These are phyloP conservation scores for Trichoderma sp. DNA, from an alignment of 2,329 filamentous ascomycete species.

Conservation along the genomic window DNA sequence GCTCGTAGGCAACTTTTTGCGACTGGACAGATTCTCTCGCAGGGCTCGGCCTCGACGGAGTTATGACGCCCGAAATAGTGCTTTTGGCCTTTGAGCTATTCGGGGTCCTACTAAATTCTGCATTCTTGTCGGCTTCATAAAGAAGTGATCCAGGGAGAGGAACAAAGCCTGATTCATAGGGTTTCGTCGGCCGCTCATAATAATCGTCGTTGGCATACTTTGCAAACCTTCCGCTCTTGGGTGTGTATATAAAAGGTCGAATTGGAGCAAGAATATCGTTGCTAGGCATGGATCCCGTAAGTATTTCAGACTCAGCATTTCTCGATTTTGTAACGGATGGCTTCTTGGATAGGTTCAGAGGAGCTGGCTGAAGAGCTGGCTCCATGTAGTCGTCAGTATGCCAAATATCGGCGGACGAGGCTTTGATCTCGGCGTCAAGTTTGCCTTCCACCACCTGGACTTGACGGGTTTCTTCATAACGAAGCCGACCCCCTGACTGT, in stretches of 20 bases:
- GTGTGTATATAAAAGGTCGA: background rate
- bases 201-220: background rate
- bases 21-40: background rate
- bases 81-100: constrained; percentile 11
- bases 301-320: background rate
- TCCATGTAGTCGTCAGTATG: constrained; percentile 27
- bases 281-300: background rate
- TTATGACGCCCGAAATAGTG: constrained; percentile 28
- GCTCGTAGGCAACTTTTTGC: background rate
- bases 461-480: constrained; percentile 27
- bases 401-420: constrained; percentile 32
- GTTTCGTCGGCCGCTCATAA: background rate
- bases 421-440: constrained; percentile 25
- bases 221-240: background rate
- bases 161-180: constrained; percentile 17
- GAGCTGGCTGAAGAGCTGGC: constrained; percentile 32
- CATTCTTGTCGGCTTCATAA: constrained; percentile 18
- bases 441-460: constrained; percentile 29
- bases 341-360: constrained; percentile 29
- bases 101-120: constrained; percentile 11
- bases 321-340: background rate
- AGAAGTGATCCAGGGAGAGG: constrained; percentile 18
- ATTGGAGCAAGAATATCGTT: background rate
- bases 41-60: constrained; percentile 28
- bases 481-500: constrained; percentile 30